phyloP scores from a whole-genome alignment of 306 rosid species.

The Fagus crenata region DNA sequence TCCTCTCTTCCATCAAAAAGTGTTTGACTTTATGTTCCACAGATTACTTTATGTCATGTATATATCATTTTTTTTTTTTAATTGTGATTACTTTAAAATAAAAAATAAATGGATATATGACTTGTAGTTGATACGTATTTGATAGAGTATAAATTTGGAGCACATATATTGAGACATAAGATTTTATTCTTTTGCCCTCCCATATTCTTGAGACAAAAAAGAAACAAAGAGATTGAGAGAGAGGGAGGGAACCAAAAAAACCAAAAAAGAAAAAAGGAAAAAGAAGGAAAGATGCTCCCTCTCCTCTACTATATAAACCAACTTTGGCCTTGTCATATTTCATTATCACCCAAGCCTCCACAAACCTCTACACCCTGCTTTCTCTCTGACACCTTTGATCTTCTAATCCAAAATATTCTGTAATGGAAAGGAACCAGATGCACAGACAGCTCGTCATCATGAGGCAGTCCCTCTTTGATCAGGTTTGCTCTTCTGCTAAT shows the following conservation, averaged over 20 bases:
- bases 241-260: not conserved
- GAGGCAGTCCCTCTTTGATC: conserved; percentile 82
- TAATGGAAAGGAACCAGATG: conserved; percentile 63
- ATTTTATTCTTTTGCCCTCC: not conserved
- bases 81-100: no score
- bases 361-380: conserved; percentile 1
- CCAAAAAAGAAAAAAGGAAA: not conserved
- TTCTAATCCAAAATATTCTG: not conserved
- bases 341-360: conserved; percentile 19
- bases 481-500: conserved; percentile 43
- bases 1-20: no score
- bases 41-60: no score
- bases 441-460: conserved; percentile 50
- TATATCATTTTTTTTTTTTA: no score
- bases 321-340: conserved; percentile 26
- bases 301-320: conserved; percentile 40
- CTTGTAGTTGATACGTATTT: no score
- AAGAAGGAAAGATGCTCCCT: not conserved
- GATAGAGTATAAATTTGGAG: no score
- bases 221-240: not conserved
- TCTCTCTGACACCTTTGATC: conserved; percentile 15
- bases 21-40: no score
- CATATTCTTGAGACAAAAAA: conserved; percentile 4
- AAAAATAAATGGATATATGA: no score
- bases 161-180: no score